These are phyloP conservation scores for Penicillium verhagenii DNA, from an alignment of 495 filamentous ascomycete genomes.

Conservation along the genomic window DNA sequence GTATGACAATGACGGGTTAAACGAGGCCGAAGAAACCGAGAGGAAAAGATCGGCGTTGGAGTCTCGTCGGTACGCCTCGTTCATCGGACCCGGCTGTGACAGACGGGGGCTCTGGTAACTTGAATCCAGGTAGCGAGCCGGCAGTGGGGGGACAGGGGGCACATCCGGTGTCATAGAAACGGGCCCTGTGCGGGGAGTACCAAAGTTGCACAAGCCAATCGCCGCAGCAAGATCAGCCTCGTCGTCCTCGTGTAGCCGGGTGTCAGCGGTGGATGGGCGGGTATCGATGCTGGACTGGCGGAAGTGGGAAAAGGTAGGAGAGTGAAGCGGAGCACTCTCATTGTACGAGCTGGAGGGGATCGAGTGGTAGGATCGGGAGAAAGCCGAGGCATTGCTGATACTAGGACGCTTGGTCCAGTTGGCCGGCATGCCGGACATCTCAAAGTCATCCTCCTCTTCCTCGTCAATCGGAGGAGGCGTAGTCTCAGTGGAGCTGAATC, in stretches of 20 bases:
- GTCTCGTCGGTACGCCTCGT: slow-evolving; percentile 39
- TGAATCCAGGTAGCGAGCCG: slow-evolving; percentile 50
- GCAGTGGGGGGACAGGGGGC: slow-evolving; percentile 83
- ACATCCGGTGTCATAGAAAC: slow-evolving; percentile 71
- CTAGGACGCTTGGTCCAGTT: slow-evolving; percentile 46
- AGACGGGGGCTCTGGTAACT: slow-evolving; percentile 28
- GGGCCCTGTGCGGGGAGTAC: slow-evolving; percentile 71
- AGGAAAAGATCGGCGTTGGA: slow-evolving; percentile 39
- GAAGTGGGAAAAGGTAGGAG: slow-evolving; percentile 47
- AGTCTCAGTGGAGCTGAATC: slow-evolving; percentile 57
- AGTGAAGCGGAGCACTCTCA: slow-evolving; percentile 45
- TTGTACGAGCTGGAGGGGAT: slow-evolving; percentile 56
- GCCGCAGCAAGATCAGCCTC: slow-evolving; percentile 81
- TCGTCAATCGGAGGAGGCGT: slow-evolving; percentile 55
- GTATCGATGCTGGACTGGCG: slow-evolving; percentile 59
- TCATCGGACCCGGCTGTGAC: slow-evolving; percentile 30
- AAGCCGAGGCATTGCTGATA: slow-evolving; percentile 61
- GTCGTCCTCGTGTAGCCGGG: slow-evolving; percentile 54
- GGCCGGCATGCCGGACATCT: slow-evolving; percentile 40
- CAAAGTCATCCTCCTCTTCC: slow-evolving; percentile 41
- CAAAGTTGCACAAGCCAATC: slow-evolving; percentile 89
- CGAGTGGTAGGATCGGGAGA: slow-evolving; percentile 86
- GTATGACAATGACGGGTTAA: slow-evolving; percentile 50
- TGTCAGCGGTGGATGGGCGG: slow-evolving; percentile 61
- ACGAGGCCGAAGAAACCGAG: slow-evolving; percentile 37